phyloP scores from a whole-genome alignment of 768 basidiomycete genomes.

The Podaxis sp. region DNA sequence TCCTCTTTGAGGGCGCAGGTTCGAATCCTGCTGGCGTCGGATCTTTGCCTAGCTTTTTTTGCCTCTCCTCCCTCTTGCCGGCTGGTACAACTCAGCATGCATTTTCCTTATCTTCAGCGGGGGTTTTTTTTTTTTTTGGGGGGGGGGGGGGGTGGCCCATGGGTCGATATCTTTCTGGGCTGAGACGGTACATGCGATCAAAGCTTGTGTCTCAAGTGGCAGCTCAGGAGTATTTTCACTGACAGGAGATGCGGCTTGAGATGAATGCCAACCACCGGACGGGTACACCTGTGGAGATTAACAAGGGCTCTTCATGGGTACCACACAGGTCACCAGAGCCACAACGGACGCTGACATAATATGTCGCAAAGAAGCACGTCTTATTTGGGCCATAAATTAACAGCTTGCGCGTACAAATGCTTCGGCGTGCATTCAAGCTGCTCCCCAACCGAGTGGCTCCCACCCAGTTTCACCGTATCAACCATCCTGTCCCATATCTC shows the following conservation, averaged over 20 bases:
- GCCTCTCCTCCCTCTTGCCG: neutral
- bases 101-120: neutral
- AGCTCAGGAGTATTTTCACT: neutral
- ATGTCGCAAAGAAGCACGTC: neutral
- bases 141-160: neutral
- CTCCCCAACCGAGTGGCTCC: neutral
- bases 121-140: neutral
- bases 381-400: neutral
- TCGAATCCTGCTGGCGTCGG: constrained; percentile 21
- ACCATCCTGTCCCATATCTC: neutral
- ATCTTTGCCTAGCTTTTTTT: neutral
- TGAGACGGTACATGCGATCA: neutral
- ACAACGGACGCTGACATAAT: neutral
- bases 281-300: neutral
- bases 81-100: neutral
- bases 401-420: neutral
- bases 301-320: neutral
- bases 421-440: neutral
- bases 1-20: constrained; percentile 70
- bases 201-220: neutral
- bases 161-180: neutral
- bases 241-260: neutral
- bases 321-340: constrained; percentile 1
- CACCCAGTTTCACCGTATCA: neutral
- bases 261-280: neutral